These are phyloP conservation scores for Smittium culicis DNA, from an alignment of 371 early-diverging fungal genomes.

Conservation along the genomic window DNA sequence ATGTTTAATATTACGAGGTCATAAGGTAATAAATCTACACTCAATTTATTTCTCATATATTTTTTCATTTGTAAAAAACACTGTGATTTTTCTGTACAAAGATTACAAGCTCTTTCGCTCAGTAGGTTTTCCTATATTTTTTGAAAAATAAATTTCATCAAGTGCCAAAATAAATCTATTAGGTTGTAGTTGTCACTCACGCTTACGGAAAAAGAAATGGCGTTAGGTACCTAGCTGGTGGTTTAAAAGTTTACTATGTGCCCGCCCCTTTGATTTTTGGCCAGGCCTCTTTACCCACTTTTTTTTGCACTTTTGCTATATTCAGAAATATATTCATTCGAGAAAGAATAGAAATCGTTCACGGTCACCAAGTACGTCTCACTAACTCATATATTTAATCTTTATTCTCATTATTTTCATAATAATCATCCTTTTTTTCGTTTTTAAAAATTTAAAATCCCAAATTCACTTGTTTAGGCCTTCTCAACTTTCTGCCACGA, in stretches of 20 bases:
- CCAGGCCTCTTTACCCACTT: constrained; percentile 85
- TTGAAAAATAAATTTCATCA: background rate
- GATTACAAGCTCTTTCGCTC: too few relatives aligned
- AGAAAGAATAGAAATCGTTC: constrained; percentile 90
- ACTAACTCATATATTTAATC: too few relatives aligned
- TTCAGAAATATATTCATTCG: constrained; percentile 82
- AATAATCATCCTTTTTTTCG: background rate
- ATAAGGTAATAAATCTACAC: constrained; percentile 75
- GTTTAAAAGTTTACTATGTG: constrained; percentile 95
- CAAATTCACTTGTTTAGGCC: constrained; percentile 32
- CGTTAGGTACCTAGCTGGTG: constrained; percentile 80
- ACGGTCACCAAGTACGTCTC: constrained; percentile 75
- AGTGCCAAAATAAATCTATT: too few relatives aligned
- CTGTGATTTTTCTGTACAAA: too few relatives aligned
- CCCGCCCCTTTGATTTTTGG: constrained; percentile 73
- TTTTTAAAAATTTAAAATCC: background rate
- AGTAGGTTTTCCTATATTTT: background rate
- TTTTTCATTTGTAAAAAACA: too few relatives aligned
- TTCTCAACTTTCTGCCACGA: constrained; percentile 92
- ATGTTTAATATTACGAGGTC: constrained; percentile 76
- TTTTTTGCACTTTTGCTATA: constrained; percentile 82
- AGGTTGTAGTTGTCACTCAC: constrained; percentile 77
- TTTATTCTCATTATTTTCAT: background rate
- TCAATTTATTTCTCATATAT: too few relatives aligned
- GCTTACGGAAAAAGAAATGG: constrained; percentile 74